Evolutionary conservation across 257 asterid genomes (phyloP).

Genomic region (Osmanthus fragrans): DNA sequence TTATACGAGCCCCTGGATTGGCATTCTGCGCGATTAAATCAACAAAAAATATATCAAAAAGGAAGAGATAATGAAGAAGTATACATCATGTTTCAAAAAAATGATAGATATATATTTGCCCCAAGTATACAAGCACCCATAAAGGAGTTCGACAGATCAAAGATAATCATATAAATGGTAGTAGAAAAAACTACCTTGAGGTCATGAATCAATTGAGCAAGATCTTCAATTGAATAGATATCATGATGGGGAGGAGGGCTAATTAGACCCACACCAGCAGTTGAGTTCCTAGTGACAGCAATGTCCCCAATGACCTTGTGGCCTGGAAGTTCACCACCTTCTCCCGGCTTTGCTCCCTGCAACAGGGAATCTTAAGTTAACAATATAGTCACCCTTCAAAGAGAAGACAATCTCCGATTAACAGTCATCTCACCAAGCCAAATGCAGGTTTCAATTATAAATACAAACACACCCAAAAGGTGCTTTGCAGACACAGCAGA

Average conservation of each 20-base stretch:
- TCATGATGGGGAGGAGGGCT: constrained; percentile 99
- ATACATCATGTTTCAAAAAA: background rate
- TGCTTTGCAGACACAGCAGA: constrained; percentile 54
- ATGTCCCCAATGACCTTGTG: constrained; percentile 98
- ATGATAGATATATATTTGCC: background rate
- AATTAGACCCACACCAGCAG: constrained; percentile 97
- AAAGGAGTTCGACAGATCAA: background rate
- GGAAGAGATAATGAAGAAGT: background rate
- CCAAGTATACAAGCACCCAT: constrained; percentile 3
- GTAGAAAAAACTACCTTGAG: constrained; percentile 62
- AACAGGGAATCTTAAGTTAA: constrained; percentile 34
- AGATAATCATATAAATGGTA: background rate
- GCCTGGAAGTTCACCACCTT: constrained; percentile 99
- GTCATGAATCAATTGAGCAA: constrained; percentile 96
- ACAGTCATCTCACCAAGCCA: constrained; percentile 54
- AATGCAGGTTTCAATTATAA: constrained; percentile 51
- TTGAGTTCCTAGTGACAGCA: constrained; percentile 95
- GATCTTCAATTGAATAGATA: constrained; percentile 97
- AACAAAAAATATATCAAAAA: constrained; percentile 10
- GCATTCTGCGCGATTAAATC: constrained; percentile 59
- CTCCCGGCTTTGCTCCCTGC: constrained; percentile 99
- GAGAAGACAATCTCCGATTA: constrained; percentile 22
- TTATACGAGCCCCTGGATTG: constrained; percentile 92
- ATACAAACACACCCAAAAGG: constrained; percentile 64
- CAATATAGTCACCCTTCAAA: constrained; percentile 5